Conservation (phyloP, 306 rosid genomes). For the Delonix regia region DNA sequence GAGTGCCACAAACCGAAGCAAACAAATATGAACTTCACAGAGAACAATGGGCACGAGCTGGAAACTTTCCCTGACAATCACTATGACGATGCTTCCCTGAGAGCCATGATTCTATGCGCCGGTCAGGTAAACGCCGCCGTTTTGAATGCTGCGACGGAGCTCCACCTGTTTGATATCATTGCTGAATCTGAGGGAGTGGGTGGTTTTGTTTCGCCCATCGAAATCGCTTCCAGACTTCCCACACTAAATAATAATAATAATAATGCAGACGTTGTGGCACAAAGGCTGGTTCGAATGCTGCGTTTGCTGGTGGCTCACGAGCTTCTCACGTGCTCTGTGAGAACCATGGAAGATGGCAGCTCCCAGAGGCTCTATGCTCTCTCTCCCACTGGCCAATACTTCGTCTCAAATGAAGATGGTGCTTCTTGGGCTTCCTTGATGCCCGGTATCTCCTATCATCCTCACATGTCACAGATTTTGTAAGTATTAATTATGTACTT, state of each 20-base stretch:
- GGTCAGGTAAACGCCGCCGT: slow-evolving; percentile 9
- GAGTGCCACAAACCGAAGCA: background rate
- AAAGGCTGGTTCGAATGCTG: background rate
- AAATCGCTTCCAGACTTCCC: background rate
- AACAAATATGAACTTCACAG: background rate
- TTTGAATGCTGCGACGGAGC: background rate
- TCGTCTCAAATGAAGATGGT: background rate
- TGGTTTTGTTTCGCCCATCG: background rate
- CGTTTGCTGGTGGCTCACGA: slow-evolving; percentile 1
- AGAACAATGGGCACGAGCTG: background rate
- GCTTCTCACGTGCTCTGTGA: background rate
- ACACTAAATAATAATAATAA: background rate
- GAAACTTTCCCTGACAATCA: background rate
- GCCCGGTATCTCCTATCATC: background rate
- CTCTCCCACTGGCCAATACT: background rate
- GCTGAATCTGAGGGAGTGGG: background rate
- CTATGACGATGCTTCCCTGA: background rate
- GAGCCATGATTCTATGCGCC: background rate
- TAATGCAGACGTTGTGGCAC: background rate
- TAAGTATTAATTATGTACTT: background rate
- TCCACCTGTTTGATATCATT: background rate
- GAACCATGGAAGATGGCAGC: background rate
- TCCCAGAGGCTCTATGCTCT: background rate
- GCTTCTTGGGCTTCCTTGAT: background rate
- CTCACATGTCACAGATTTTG: background rate